phyloP scores from a whole-genome alignment of 2,329 filamentous ascomycete species.

The Colletotrichum caudatum region DNA sequence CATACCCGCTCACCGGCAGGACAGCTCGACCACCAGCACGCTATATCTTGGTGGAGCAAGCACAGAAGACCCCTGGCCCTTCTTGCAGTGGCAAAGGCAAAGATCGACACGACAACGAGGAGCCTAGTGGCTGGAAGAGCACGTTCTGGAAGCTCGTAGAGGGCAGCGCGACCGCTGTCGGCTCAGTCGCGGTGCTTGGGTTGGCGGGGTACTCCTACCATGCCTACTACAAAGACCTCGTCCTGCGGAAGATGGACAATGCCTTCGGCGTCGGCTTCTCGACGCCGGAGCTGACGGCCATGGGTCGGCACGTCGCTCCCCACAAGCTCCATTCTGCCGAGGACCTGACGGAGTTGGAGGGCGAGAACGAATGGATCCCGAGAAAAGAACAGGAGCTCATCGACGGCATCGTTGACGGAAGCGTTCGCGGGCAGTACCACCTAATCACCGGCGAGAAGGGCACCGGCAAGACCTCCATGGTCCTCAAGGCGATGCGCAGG shows the following conservation, averaged over 20 bases:
- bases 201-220: conserved; percentile 52
- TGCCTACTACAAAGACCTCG: conserved; percentile 71
- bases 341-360: conserved; percentile 43
- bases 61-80: neutral
- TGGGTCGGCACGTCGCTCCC: conserved; percentile 51
- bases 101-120: neutral
- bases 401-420: conserved; percentile 71
- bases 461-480: conserved; percentile 78
- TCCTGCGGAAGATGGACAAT: conserved; percentile 79
- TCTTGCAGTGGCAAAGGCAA: neutral
- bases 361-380: conserved; percentile 62
- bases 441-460: conserved; percentile 78
- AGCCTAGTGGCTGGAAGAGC: conserved; percentile 8
- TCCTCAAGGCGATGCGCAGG: conserved; percentile 77
- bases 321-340: conserved; percentile 41
- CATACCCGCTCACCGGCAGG: conserved; percentile 1
- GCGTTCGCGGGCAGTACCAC: conserved; percentile 72
- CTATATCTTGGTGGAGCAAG: conserved; percentile 12
- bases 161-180: conserved; percentile 47
- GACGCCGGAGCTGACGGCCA: conserved; percentile 69
- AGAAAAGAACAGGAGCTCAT: conserved; percentile 73
- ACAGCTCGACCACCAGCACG: conserved; percentile 1
- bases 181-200: conserved; percentile 46
- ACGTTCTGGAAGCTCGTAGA: conserved; percentile 46
- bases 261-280: conserved; percentile 78